phyloP scores from a whole-genome alignment of 2,329 filamentous ascomycete species.

The Alternaria solani region DNA sequence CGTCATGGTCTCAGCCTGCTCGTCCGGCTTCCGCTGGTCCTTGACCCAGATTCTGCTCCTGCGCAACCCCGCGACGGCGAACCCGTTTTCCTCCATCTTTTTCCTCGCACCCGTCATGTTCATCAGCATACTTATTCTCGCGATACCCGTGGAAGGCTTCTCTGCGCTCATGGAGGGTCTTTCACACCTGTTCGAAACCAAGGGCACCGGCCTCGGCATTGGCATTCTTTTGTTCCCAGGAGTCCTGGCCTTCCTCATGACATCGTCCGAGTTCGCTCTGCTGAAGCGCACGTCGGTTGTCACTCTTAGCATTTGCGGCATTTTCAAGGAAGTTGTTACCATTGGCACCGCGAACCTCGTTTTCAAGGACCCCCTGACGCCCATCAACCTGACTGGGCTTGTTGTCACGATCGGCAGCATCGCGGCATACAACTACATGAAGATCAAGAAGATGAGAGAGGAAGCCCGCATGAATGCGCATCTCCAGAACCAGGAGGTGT shows the following conservation, averaged over 20 bases:
- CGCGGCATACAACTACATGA: slow-evolving; percentile 90
- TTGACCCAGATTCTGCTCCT: slow-evolving; percentile 96
- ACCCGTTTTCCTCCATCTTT: slow-evolving; percentile 96
- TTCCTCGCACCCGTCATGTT: slow-evolving; percentile 99
- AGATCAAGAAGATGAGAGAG: slow-evolving; percentile 85
- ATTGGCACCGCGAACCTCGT: slow-evolving; percentile 87
- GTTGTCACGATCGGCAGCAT: slow-evolving; percentile 90
- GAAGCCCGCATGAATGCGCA: slow-evolving; percentile 68
- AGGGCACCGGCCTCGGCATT: slow-evolving; percentile 72
- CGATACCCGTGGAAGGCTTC: slow-evolving; percentile 86
- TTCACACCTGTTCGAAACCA: slow-evolving; percentile 67
- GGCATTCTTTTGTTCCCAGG: slow-evolving; percentile 88
- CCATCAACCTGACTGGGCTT: slow-evolving; percentile 86
- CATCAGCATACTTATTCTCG: slow-evolving; percentile 77
- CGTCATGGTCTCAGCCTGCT: slow-evolving; percentile 92
- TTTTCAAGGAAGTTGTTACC: slow-evolving; percentile 98
- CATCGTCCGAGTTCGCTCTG: slow-evolving; percentile 91
- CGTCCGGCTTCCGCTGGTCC: slow-evolving; percentile 97
- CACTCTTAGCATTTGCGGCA: slow-evolving; percentile 93
- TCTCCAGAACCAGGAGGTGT: slow-evolving; percentile 49
- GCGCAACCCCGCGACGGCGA: slow-evolving; percentile 91
- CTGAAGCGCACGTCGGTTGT: slow-evolving; percentile 95
- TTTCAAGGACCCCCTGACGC: slow-evolving; percentile 86
- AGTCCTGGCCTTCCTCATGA: slow-evolving; percentile 93
- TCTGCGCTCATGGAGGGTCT: slow-evolving; percentile 72